Percentiles rank a stretch among this genome's conserved stretches.
Conservation (phyloP, 805 yeast species). For the Priceomyces haplophilus region DNA sequence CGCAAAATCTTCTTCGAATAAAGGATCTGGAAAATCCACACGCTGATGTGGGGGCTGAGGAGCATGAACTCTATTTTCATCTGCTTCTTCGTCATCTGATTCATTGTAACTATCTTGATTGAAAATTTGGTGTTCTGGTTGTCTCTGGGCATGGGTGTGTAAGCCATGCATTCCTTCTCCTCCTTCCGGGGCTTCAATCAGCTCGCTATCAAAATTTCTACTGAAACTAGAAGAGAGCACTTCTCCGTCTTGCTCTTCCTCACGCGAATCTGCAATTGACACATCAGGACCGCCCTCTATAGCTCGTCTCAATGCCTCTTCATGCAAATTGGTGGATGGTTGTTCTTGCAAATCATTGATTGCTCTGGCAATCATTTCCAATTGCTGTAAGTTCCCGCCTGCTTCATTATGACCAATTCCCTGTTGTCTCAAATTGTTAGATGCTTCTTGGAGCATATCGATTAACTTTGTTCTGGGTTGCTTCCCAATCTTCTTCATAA, state of each 20-base stretch:
- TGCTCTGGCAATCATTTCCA: constrained; percentile 26
- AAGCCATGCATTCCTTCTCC: constrained; percentile 5
- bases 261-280: constrained; percentile 18
- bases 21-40: neutral
- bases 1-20: neutral
- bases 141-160: too few species aligned
- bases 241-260: neutral
- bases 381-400: constrained; percentile 20
- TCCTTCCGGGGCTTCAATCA: constrained; percentile 4
- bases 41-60: neutral
- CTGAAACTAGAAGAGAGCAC: neutral
- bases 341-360: constrained; percentile 23
- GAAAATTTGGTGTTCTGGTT: neutral
- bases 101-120: neutral
- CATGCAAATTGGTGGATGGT: constrained; percentile 9
- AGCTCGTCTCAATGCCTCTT: constrained; percentile 20
- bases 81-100: neutral
- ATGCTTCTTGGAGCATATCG: constrained; percentile 33
- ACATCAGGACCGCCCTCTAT: constrained; percentile 16
- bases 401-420: constrained; percentile 21
- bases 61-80: neutral
- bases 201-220: neutral
- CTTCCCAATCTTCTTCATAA: constrained; percentile 58
- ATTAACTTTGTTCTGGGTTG: constrained; percentile 43
- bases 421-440: constrained; percentile 23